Base-by-base conservation (phyloP, 2,329 filamentous ascomycete genomes). In the Aureobasidium melanogenum region DNA sequence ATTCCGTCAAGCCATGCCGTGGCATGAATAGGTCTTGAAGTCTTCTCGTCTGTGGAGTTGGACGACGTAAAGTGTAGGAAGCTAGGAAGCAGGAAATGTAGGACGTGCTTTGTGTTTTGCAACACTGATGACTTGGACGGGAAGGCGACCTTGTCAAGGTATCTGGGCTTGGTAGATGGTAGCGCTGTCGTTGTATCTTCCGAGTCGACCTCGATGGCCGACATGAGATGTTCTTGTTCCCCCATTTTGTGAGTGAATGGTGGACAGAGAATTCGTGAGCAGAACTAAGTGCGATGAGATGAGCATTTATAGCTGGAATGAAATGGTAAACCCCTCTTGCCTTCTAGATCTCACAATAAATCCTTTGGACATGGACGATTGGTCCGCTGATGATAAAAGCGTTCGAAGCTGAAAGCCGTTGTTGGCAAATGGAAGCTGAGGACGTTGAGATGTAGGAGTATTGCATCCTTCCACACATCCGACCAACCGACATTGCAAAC, bases 1-100 rank as follows among this genome's bases (percentile, higher is more conserved):
- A 68, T 61, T 7, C 63, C 66, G 39, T 68, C 66, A 5, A 68
- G 63, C 62, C 64, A 67, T 30, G 65, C 64, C 60, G 61, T 68
- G 8, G 61, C 48, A 50, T 56, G 57, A 5, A 38, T 12, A 10
- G 32, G 34, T 26, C 39, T 52, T 5, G 48, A 9, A 9, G 5
- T 8, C 5, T 51, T 19, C 2, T 5, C 19, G 19, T 10, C 19
- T 12, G 19, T 36, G 32, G 32, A 15, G 24, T 6, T 22, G 17
- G 17, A 5, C 3, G 7, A 24, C 4, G 44, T 15, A 28, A 32
- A 50, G 26, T 46, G 43, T 3, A 46, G 8, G 22, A 28, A 46
- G 9, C 19, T 28, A 26, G 43, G 43, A 26, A 46, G 43, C 14
- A 46, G 12, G 10, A 28, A 46, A 46, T 7, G 15, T n/a, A 28